Conservation (phyloP, 1,139 yeast genomes). For the Yamadazyma sp. region DNA sequence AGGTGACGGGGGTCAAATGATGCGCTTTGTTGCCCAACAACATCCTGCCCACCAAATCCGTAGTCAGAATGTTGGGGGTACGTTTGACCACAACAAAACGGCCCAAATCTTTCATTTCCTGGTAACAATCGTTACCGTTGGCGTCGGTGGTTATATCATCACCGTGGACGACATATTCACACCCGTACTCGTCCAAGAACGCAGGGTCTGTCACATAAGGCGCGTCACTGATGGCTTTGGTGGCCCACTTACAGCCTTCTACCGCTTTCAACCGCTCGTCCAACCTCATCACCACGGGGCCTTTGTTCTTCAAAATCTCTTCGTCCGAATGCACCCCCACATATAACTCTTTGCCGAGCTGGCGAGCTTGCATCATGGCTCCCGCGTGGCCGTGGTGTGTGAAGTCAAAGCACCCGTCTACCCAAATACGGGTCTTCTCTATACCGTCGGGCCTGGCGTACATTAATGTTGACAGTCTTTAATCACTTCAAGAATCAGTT, state of each 20-base stretch:
- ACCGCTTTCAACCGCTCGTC: conserved; percentile 82
- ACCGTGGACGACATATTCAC: conserved; percentile 93
- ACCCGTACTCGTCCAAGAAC: conserved; percentile 71
- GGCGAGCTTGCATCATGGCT: conserved; percentile 90
- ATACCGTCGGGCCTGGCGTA: conserved; percentile 47
- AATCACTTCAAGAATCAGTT: too few species aligned
- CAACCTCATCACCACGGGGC: conserved; percentile 88
- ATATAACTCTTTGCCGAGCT: conserved; percentile 66
- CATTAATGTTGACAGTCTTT: conserved; percentile 26
- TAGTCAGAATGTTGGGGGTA: conserved; percentile 91
- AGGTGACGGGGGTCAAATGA: conserved; percentile 46
- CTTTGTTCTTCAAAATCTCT: conserved; percentile 79
- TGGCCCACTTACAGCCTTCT: conserved; percentile 88
- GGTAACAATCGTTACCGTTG: conserved; percentile 90
- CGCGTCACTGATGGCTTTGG: conserved; percentile 69
- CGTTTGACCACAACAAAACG: conserved; percentile 85
- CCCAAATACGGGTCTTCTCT: conserved; percentile 65
- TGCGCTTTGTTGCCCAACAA: conserved; percentile 59
- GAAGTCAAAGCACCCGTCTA: conserved; percentile 97
- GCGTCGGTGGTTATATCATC: conserved; percentile 98
- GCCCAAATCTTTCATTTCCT: conserved; percentile 79
- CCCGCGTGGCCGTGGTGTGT: conserved; percentile 98
- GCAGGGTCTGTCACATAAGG: conserved; percentile 94
- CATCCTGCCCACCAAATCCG: conserved; percentile 94
- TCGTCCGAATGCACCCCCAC: conserved; percentile 94